Evolutionary conservation across 2,329 filamentous ascomycete species (phyloP).

Genomic region (Ambrosiella xylebori): DNA sequence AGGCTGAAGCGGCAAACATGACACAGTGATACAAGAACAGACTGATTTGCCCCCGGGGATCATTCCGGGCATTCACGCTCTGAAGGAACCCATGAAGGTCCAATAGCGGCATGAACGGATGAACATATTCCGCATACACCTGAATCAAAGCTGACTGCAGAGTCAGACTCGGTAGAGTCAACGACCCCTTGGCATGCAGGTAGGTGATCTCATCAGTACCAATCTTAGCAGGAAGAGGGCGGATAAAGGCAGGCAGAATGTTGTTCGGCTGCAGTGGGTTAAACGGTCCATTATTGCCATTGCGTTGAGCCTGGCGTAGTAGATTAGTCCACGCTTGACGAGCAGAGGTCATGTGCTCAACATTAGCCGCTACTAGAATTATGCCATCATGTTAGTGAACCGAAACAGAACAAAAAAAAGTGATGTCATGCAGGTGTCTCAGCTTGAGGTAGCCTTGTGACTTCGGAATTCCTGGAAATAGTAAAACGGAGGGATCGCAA

Average conservation of each 20-base stretch:
- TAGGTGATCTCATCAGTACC: slow-evolving; percentile 69
- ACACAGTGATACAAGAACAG: slow-evolving; percentile 82
- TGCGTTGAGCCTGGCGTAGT: slow-evolving; percentile 3
- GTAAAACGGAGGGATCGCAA: no score
- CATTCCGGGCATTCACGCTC: slow-evolving; percentile 48
- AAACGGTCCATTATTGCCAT: slow-evolving; percentile 14
- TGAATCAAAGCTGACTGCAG: slow-evolving; percentile 69
- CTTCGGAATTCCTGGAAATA: no score
- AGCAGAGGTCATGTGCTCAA: slow-evolving; percentile 10
- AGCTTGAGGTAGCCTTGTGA: no score
- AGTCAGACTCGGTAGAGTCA: slow-evolving; percentile 51
- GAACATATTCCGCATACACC: slow-evolving; percentile 74
- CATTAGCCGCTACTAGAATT: background rate
- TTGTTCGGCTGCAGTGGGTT: slow-evolving; percentile 1
- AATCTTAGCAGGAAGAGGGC: slow-evolving; percentile 60
- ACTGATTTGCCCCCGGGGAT: slow-evolving; percentile 55
- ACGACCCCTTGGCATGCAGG: slow-evolving; percentile 65
- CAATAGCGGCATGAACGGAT: slow-evolving; percentile 84
- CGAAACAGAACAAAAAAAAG: background rate
- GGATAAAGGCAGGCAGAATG: slow-evolving; percentile 52
- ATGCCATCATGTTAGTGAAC: slow-evolving; percentile 18
- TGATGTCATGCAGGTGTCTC: background rate
- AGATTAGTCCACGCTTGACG: slow-evolving; percentile 9
- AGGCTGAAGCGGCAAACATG: slow-evolving; percentile 85
- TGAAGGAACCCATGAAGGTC: slow-evolving; percentile 45